These are phyloP conservation scores for Peronospora tabacina DNA, from an alignment of 352 stramenopile genomes.

Conservation along the genomic window DNA sequence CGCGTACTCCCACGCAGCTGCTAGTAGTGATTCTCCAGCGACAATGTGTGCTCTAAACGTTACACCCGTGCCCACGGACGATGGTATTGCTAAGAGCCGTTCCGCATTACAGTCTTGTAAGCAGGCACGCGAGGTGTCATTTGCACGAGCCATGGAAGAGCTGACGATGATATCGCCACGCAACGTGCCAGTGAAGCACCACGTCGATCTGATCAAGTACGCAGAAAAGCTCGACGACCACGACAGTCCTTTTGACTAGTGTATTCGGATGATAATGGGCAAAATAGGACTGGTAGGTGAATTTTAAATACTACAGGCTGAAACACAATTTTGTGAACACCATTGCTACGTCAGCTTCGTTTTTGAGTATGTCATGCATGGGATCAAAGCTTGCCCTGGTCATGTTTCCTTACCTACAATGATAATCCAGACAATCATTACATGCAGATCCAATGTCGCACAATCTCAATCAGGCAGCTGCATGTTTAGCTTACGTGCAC, in stretches of 20 bases:
- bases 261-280: constrained; percentile 37
- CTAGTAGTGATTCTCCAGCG: constrained; percentile 24
- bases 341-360: background rate
- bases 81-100: constrained; percentile 62
- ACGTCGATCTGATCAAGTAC: constrained; percentile 81
- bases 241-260: constrained; percentile 46
- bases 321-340: constrained; percentile 6
- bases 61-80: constrained; percentile 48
- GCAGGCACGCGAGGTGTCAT: constrained; percentile 62
- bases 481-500: too few relatives aligned
- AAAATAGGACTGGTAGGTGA: constrained; percentile 22
- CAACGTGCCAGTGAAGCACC: constrained; percentile 68
- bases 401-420: background rate
- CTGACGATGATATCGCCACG: constrained; percentile 73
- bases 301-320: constrained; percentile 22
- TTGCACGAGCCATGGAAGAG: constrained; percentile 66
- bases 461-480: too few relatives aligned
- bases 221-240: constrained; percentile 70
- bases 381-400: background rate
- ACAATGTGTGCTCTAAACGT: constrained; percentile 47
- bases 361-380: background rate
- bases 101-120: constrained; percentile 65
- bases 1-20: constrained; percentile 25
- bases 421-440: background rate
- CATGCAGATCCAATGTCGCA: background rate